These are phyloP conservation scores for Chlorella vulgaris DNA, from an alignment of 139 green algal genomes.

Conservation along the genomic window DNA sequence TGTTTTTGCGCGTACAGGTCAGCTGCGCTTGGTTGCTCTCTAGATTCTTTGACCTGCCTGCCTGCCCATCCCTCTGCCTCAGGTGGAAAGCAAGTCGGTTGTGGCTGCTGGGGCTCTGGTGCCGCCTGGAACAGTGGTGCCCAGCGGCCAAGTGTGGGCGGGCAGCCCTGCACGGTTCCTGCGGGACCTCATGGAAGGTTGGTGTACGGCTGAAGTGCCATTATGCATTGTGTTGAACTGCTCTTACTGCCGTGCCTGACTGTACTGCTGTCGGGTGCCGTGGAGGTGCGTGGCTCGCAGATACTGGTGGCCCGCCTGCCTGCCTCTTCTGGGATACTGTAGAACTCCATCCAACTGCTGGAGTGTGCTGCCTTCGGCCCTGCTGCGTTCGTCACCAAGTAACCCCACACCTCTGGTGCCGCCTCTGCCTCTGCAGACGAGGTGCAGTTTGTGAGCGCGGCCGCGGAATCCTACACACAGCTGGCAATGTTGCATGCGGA, in stretches of 20 bases:
- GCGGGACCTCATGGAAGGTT: slow-evolving; percentile 74
- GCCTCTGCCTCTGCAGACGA: background rate
- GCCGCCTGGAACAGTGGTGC: slow-evolving; percentile 70
- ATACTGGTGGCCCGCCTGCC: background rate
- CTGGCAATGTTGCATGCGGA: slow-evolving; percentile 70
- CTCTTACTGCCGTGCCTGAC: slow-evolving; percentile 7
- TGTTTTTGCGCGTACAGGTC: too few species aligned
- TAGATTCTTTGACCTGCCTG: too few species aligned
- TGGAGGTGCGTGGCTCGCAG: too few species aligned
- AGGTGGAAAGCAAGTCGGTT: slow-evolving; percentile 79
- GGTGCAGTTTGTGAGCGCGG: slow-evolving; percentile 76
- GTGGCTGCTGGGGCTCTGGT: slow-evolving; percentile 88
- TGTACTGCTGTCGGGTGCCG: slow-evolving; percentile 68
- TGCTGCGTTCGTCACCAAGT: background rate
- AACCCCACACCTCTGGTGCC: background rate
- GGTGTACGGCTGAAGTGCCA: too few species aligned
- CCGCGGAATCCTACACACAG: slow-evolving; percentile 82
- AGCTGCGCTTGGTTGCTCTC: too few species aligned
- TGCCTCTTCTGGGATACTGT: background rate
- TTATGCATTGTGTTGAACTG: too few species aligned
- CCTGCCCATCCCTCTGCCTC: background rate
- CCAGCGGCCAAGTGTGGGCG: slow-evolving; percentile 90
- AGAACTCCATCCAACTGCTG: background rate
- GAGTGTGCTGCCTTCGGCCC: background rate
- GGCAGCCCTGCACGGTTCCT: slow-evolving; percentile 89